Base-by-base conservation (phyloP, 176 grass and related monocot genomes). In the Ensete glaucum region DNA sequence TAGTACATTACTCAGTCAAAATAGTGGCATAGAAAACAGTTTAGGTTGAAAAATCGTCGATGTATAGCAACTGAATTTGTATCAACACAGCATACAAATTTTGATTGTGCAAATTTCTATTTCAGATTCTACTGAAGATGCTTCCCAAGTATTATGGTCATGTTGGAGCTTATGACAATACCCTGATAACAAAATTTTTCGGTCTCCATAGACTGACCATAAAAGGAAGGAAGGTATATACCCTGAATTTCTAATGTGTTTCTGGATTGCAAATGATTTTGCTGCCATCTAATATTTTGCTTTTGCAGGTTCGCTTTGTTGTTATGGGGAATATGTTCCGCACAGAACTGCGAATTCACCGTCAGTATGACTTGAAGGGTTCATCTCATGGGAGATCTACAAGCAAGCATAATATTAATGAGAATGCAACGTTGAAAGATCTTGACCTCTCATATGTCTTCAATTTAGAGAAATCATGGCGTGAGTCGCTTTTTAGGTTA, bases 281-380 rank as follows among this genome's bases (percentile, higher is more conserved):
- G 11, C 59, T 85, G 63, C 64, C 50, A 81, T 57, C 27, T 66
- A 53, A 68, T 54, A 63, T 50, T 81, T 84, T 72, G 48, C 53
- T 57, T 62, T 78, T 83, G 54, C 76, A 98, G 95, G 88, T 98
- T 19, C 90, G 95, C 34, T 98, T 98, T 86, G 90, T 94, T 55
- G 90, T 98, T 52, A 98, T 98, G 95, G 95, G 95, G 66, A 98
- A 98, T 80, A 98, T 98, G 95, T 98, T 98, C 73, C 89, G 95
- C 72, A 98, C 90, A 19, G 95, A 94, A 71, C 73, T 98, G 58
- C 86, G 86, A 48, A 98, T 98, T 83, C 95, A 94, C 64, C 90
- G 84, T 29, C 93, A 89, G 80, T 98, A 98, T 26, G 95, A 98
- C 73, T 87, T 98, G 60, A 94, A 98, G 74, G 95, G 95, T 50